Evolutionary conservation across 352 stramenopile species (phyloP), one percentile per base, ranked within the genome.

Genomic region (Phytophthora kernoviae): DNA sequence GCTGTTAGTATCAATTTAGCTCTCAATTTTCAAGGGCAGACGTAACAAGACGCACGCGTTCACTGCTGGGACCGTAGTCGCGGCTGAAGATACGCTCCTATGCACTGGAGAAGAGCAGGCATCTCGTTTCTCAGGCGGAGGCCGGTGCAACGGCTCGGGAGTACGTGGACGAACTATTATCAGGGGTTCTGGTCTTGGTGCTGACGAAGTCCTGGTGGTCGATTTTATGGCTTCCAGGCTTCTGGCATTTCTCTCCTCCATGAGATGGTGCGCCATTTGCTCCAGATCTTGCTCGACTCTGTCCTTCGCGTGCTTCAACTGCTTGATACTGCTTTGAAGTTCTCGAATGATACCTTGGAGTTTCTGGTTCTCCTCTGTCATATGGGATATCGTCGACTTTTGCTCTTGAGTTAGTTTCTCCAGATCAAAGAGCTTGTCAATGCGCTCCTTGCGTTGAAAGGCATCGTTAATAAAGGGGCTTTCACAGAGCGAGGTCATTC

Each of bases 381-480:
- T 79, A 32, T 87, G 66, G 7, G 66, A 67, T 40, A 97, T 91
- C 32, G 78, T 79, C 10, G 61, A 43, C 46, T 96, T 91, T 48
- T 94, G 87, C 45, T 92, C 68, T 49, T 91, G 71, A 2, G 79
- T 93, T 4, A 81, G 48, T 36, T 92, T 90, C 56, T 98, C 93
- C 26, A 98, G 71, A 18, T 88, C 81, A 15, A 91, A 86, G 0
- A 98, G 61, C 32, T 90, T 94, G 43, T 96, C 82, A 39, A 94
- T 94, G 4, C 84, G 75, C 22, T 93, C 85, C 63, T 95, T 96
- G 1, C 81, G 75, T 60, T 96, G 79, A 45, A 96, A 97, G 4
- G 90, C 90, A 41, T 98, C 86, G 55, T 94, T 94, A 22, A 98
- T 97, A 65, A 98, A 98, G 10, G 93, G 93, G 20, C 88, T 97